Evolutionary conservation across 192 early-diverging fungal species (phyloP).

Genomic region (Entrophospora sp.): DNA sequence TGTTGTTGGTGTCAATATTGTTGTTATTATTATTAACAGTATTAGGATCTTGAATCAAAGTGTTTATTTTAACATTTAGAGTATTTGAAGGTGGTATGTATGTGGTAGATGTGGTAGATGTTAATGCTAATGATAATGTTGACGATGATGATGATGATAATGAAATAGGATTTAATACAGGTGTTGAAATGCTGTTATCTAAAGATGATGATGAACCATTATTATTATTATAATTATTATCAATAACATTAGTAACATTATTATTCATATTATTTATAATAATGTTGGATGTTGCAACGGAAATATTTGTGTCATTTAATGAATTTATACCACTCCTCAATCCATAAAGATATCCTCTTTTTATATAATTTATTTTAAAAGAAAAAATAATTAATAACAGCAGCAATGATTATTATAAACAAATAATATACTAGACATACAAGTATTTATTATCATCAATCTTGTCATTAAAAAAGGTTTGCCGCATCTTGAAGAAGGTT

Average conservation of each 20-base stretch:
- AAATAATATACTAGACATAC: slow-evolving; percentile 27
- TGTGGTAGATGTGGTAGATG: not conserved
- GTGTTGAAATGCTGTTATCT: not conserved
- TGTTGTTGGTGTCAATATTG: not conserved
- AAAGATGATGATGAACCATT: too few species aligned
- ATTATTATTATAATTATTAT: slow-evolving; percentile 8
- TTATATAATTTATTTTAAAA: not conserved
- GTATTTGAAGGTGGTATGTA: not conserved
- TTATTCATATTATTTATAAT: not conserved
- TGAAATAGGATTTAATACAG: not conserved
- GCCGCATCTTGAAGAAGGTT: slow-evolving; percentile 97
- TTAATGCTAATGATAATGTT: not conserved
- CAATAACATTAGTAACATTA: not conserved
- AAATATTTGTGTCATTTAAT: not conserved
- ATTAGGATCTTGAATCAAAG: not conserved
- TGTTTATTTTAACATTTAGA: slow-evolving; percentile 9
- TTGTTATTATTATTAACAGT: not conserved
- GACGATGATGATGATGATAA: not conserved
- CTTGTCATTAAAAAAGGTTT: slow-evolving; percentile 91
- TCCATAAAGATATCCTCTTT: slow-evolving; percentile 44
- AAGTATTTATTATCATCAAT: slow-evolving; percentile 93
- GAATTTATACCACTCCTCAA: slow-evolving; percentile 24
- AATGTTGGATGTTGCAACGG: not conserved
- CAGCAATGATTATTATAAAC: not conserved
- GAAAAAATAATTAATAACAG: not conserved